phyloP scores from a whole-genome alignment of 345 rosid species.

The Passiflora organensis region DNA sequence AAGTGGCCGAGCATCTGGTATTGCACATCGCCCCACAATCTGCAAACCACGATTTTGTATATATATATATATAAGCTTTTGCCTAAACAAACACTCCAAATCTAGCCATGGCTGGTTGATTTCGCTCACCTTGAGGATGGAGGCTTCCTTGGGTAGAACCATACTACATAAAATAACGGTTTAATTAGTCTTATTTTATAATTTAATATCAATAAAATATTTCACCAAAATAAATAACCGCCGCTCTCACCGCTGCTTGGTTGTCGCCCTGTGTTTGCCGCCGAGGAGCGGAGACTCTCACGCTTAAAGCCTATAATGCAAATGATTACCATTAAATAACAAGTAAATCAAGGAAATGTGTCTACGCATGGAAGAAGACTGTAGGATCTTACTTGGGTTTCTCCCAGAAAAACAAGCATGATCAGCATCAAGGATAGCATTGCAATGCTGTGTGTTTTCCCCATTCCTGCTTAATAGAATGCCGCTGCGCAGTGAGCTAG shows the following conservation, averaged over 20 bases:
- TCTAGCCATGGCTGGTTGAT: too few species aligned
- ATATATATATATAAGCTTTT: too few species aligned
- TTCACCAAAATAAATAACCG: background rate
- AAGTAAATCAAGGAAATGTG: background rate
- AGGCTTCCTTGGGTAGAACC: conserved; percentile 34
- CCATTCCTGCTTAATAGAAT: conserved; percentile 6
- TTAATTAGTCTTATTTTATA: too few species aligned
- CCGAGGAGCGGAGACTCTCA: conserved; percentile 1
- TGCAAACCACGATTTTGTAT: background rate
- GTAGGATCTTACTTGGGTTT: conserved; percentile 18
- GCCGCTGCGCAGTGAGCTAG: background rate
- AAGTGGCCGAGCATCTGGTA: conserved; percentile 20
- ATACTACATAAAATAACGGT: conserved; percentile 15
- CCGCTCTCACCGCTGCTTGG: conserved; percentile 12
- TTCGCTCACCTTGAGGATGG: conserved; percentile 24
- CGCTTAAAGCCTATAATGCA: conserved; percentile 1
- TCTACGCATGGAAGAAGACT: background rate
- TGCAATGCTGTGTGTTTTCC: conserved; percentile 2
- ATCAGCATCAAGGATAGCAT: conserved; percentile 6
- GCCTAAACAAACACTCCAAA: too few species aligned
- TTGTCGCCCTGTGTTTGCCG: conserved; percentile 12
- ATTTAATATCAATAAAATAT: background rate
- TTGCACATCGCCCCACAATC: conserved; percentile 26
- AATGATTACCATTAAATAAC: too few species aligned
- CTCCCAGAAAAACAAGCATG: conserved; percentile 19